Evolutionary conservation across 768 basidiomycete species (phyloP).

Genomic region (Phlebiopsis gigantea): DNA sequence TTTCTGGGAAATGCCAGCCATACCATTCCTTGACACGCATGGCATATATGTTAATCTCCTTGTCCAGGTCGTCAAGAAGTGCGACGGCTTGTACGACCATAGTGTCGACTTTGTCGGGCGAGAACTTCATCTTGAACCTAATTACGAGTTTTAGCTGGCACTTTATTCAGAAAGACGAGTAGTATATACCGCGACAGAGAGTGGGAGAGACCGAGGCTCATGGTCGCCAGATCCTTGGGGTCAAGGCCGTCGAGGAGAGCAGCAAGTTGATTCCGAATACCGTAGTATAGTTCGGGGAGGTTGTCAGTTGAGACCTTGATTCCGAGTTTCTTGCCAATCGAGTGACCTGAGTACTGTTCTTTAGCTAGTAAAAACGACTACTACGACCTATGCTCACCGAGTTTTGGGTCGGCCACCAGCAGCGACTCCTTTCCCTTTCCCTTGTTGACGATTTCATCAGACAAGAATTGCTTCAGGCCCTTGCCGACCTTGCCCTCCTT

Average conservation of each 20-base stretch:
- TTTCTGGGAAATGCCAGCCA: conserved; percentile 99
- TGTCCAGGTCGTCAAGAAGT: conserved; percentile 95
- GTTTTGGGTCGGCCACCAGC: conserved; percentile 83
- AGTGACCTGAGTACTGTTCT: conserved; percentile 46
- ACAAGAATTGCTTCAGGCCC: conserved; percentile 89
- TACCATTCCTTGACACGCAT: conserved; percentile 99
- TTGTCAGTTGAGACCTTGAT: conserved; percentile 76
- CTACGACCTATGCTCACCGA: conserved; percentile 52
- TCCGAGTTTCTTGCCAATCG: conserved; percentile 91
- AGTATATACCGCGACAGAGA: conserved; percentile 79
- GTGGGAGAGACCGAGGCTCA: conserved; percentile 97
- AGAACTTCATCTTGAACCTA: conserved; percentile 99
- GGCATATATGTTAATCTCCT: conserved; percentile 98
- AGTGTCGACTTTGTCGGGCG: conserved; percentile 98
- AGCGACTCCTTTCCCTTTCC: conserved; percentile 83
- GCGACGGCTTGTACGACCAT: conserved; percentile 99
- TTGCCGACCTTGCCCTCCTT: conserved; percentile 93
- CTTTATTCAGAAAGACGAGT: background rate
- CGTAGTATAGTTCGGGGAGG: conserved; percentile 49
- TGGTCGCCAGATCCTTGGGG: conserved; percentile 91
- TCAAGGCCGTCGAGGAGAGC: conserved; percentile 86
- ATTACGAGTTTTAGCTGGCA: background rate
- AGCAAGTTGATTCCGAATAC: conserved; percentile 86
- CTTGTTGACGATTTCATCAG: conserved; percentile 81
- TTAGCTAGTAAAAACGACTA: background rate